Base-by-base conservation (phyloP, 1,139 yeast species). In the Geotrichum histeridarum region DNA sequence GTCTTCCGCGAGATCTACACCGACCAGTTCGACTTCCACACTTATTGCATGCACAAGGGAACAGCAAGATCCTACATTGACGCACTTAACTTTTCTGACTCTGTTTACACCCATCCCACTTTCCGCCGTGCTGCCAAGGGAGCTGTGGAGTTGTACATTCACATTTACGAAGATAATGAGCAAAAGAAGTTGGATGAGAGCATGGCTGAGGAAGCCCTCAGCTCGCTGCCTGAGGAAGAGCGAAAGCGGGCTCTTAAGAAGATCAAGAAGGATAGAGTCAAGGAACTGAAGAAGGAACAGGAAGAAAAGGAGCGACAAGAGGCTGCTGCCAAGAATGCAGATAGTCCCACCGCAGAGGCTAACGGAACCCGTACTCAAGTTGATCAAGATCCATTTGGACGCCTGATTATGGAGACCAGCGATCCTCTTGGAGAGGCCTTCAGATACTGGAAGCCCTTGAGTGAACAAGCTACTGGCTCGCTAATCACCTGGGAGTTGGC, bases 1-100 rank as follows among this genome's bases (percentile, higher is more conserved):
- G 79, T 86, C 33, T 89, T 83, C 70, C 78, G 81, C 50, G 86
- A 82, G 55, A 89, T 84, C 70, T 80, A 75, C 67, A 81, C 81
- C 59, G 99, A 94, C 66, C 97, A 93, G 71, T 80, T 86, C 63
- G 99, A 93, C 68, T 93, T 93, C 83, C 99, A 93, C 69, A 84
- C 86, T 46, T 93, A 89, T 70, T 86, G 96, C 68, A 81, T 88
- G 77, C 82, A 97, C 72, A 83, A 86, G 63, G 98, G 98, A 14
- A 88, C 98, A 4, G 84, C 94, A 31, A 78, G 95, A 59, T 84
- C 93, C 27, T 93, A 93, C 66, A 63, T 87, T 39, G 83, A 82
- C 31, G 81, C 87, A 76, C 63, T 91, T 53, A 71, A 75, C 49
- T 93, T 98, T 98, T 95, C 84, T 58, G 94, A 90, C 65, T 67